Evolutionary conservation across 1,284 basidiomycete genomes (phyloP).

Genomic region (Sutorius eximius): DNA sequence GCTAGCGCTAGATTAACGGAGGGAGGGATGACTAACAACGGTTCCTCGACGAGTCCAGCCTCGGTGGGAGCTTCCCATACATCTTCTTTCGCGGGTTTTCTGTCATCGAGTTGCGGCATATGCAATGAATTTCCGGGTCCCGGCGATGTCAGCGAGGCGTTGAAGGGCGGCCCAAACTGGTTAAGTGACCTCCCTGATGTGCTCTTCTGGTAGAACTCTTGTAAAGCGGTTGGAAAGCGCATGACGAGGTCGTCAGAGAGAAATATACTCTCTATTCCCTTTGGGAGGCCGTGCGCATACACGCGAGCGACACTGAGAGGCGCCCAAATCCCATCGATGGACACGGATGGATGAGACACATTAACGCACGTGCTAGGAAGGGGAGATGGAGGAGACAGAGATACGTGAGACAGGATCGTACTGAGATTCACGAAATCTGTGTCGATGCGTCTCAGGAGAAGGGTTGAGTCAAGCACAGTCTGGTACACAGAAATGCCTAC

Average conservation of each 20-base stretch:
- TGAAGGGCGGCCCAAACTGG: conserved; percentile 50
- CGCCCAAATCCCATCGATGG: conserved; percentile 63
- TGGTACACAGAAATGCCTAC: conserved; percentile 71
- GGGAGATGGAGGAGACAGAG: conserved; percentile 38
- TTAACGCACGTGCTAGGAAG: conserved; percentile 25
- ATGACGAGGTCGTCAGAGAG: conserved; percentile 59
- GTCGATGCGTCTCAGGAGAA: conserved; percentile 65
- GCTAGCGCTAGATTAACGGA: conserved; percentile 33
- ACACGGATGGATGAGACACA: conserved; percentile 43
- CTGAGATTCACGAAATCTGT: conserved; percentile 72
- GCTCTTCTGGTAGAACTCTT: conserved; percentile 51
- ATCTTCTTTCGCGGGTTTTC: conserved; percentile 10
- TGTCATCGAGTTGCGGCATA: conserved; percentile 4
- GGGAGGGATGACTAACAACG: conserved; percentile 28
- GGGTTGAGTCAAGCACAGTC: conserved; percentile 52
- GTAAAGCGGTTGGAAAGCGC: conserved; percentile 56
- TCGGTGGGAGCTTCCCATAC: conserved; percentile 26
- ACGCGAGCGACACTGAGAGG: conserved; percentile 57
- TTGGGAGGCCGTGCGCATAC: conserved; percentile 33
- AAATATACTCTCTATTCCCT: conserved; percentile 48
- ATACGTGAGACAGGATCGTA: conserved; percentile 47
- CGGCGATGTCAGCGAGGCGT: conserved; percentile 23
- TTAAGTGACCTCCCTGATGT: conserved; percentile 44
- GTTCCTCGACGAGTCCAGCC: conserved; percentile 26
- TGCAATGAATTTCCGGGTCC: conserved; percentile 15